phyloP scores from a whole-genome alignment of 2,329 filamentous ascomycete genomes.

The Colletotrichum horii region DNA sequence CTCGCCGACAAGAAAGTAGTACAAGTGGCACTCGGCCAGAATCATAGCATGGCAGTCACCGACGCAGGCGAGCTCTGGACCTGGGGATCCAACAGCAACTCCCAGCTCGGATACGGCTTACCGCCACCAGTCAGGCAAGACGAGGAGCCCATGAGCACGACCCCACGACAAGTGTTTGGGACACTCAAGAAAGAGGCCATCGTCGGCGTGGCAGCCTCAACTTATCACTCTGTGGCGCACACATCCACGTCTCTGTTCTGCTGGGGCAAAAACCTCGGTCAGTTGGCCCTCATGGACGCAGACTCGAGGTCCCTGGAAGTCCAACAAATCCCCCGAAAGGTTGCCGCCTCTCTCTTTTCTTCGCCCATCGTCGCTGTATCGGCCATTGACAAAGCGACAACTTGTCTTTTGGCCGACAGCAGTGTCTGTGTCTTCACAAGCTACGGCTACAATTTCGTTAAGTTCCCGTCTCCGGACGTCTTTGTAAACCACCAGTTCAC shows the following conservation, averaged over 20 bases:
- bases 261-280: conserved; percentile 94
- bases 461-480: conserved; percentile 76
- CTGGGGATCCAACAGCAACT: conserved; percentile 88
- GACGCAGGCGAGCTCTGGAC: conserved; percentile 91
- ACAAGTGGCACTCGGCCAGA: conserved; percentile 85
- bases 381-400: conserved; percentile 89
- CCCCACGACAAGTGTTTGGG: conserved; percentile 89
- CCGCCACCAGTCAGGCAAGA: conserved; percentile 71
- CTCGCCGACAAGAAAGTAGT: conserved; percentile 76
- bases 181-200: conserved; percentile 86
- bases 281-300: conserved; percentile 92
- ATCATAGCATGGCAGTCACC: conserved; percentile 86
- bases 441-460: conserved; percentile 91
- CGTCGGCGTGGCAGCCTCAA: conserved; percentile 83
- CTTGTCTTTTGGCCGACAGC: conserved; percentile 82
- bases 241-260: conserved; percentile 84
- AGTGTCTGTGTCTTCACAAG: conserved; percentile 95
- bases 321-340: conserved; percentile 83
- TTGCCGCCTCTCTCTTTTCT: conserved; percentile 82
- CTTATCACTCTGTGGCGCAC: conserved; percentile 89
- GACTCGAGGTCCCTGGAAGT: conserved; percentile 88
- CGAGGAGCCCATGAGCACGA: conserved; percentile 81
- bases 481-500: conserved; percentile 74
- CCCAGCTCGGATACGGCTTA: conserved; percentile 84
- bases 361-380: conserved; percentile 78